These are phyloP conservation scores for Tulasnella calospora DNA, from an alignment of 768 basidiomycete genomes.

Conservation along the genomic window DNA sequence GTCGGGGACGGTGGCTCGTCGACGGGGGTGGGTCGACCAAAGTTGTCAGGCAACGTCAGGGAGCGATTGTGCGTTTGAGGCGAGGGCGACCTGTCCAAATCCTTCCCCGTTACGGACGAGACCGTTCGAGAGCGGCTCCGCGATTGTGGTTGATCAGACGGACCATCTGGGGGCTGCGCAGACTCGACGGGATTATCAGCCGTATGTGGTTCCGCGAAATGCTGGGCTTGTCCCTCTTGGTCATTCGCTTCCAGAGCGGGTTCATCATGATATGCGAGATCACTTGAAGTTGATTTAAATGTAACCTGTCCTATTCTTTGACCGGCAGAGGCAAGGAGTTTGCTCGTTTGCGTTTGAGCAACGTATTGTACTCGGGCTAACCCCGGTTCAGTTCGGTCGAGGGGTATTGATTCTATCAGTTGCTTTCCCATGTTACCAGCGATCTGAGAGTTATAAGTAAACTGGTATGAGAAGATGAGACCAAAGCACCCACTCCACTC, in stretches of 20 bases:
- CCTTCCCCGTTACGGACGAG: background rate
- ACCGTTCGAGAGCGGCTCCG: background rate
- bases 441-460: slow-evolving; percentile 36
- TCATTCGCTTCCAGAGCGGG: background rate
- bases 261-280: slow-evolving; percentile 14
- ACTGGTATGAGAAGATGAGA: background rate
- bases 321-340: slow-evolving; percentile 56
- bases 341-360: slow-evolving; percentile 58
- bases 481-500: background rate
- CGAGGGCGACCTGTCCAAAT: background rate
- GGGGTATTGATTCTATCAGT: slow-evolving; percentile 65
- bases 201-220: background rate
- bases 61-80: background rate
- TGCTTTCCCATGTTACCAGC: slow-evolving; percentile 50
- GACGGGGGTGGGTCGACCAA: background rate
- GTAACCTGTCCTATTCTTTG: slow-evolving; percentile 35
- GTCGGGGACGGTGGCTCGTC: background rate
- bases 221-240: background rate
- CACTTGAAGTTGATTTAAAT: slow-evolving; percentile 21
- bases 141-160: background rate
- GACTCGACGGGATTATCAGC: slow-evolving; percentile 2
- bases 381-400: slow-evolving; percentile 76
- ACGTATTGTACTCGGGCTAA: slow-evolving; percentile 64
- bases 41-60: background rate
- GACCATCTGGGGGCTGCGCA: background rate